A percentile compares a stretch with the other conserved stretches of the same genome.
phyloP scores from a whole-genome alignment of 2,329 filamentous ascomycete genomes.

The Fonsecaea pedrosoi region DNA sequence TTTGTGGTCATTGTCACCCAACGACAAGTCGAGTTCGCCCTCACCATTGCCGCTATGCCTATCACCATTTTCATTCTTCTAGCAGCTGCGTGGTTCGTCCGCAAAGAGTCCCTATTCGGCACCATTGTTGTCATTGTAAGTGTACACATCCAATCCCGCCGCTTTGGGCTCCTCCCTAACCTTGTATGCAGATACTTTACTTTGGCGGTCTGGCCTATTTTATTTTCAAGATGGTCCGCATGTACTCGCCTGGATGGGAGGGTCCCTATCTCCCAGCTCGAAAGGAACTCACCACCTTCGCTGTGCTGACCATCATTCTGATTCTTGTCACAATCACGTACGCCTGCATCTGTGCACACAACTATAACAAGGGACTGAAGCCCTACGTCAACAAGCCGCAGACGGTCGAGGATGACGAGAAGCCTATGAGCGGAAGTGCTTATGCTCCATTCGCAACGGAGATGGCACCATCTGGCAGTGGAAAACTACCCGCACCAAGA shows the following conservation, averaged over 20 bases:
- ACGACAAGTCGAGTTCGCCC: conserved; percentile 74
- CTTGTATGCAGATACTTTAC: conserved; percentile 68
- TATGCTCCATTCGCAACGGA: conserved; percentile 37
- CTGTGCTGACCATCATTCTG: conserved; percentile 86
- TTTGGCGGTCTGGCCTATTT: conserved; percentile 92
- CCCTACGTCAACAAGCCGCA: conserved; percentile 66
- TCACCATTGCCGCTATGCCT: conserved; percentile 89
- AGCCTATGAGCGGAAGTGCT: conserved; percentile 33
- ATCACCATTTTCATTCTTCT: conserved; percentile 89
- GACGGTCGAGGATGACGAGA: conserved; percentile 34
- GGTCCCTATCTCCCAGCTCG: conserved; percentile 76
- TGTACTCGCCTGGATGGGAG: conserved; percentile 73
- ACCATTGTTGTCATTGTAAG: conserved; percentile 76
- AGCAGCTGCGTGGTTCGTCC: conserved; percentile 82
- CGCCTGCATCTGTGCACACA: conserved; percentile 83
- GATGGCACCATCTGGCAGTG: conserved; percentile 25
- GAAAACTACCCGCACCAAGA: conserved; percentile 26
- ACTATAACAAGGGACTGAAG: conserved; percentile 90
- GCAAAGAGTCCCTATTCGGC: conserved; percentile 78
- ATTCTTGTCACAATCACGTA: conserved; percentile 88
- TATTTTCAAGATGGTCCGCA: conserved; percentile 95
- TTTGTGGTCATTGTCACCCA: conserved; percentile 90
- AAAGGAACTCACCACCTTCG: conserved; percentile 89
- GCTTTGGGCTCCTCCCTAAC: conserved; percentile 5
- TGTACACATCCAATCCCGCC: conserved; percentile 27